Evolutionary conservation across 441 rosid species (phyloP).

Genomic region (Erysimum pusillum): DNA sequence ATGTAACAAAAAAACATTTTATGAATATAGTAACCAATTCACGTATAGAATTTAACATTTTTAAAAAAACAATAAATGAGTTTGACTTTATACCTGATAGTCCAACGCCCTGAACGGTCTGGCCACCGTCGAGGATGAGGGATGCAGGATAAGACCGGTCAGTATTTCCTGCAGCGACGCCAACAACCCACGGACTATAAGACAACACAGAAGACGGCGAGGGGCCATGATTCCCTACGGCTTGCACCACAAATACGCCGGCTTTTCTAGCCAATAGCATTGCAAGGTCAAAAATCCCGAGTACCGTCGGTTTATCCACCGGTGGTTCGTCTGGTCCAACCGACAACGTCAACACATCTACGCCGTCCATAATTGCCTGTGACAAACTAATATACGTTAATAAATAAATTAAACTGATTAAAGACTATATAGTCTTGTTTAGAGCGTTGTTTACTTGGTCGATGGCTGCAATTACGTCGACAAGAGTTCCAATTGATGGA

Average conservation of each 20-base stretch:
- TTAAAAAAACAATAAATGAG: neutral
- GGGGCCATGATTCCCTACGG: constrained; percentile 72
- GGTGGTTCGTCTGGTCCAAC: constrained; percentile 69
- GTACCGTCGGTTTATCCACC: constrained; percentile 56
- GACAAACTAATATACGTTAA: neutral
- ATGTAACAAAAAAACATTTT: neutral
- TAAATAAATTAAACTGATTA: neutral
- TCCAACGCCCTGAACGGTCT: constrained; percentile 57
- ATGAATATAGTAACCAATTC: neutral
- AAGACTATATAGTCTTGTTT: neutral
- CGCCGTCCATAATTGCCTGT: constrained; percentile 71
- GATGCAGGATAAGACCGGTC: constrained; percentile 64
- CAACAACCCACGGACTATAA: constrained; percentile 75
- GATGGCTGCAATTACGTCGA: constrained; percentile 75
- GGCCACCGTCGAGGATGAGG: constrained; percentile 63
- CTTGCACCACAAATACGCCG: constrained; percentile 73
- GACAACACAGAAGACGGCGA: constrained; percentile 61
- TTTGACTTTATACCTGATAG: constrained; percentile 54
- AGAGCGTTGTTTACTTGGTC: constrained; percentile 59
- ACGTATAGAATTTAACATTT: neutral
- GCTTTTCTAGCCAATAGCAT: constrained; percentile 69
- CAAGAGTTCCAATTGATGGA: constrained; percentile 65
- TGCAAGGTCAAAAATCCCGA: constrained; percentile 59
- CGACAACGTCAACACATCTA: constrained; percentile 62
- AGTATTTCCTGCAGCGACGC: constrained; percentile 57